Evolutionary conservation across 768 basidiomycete species (phyloP).

Genomic region (Mycena crocata): DNA sequence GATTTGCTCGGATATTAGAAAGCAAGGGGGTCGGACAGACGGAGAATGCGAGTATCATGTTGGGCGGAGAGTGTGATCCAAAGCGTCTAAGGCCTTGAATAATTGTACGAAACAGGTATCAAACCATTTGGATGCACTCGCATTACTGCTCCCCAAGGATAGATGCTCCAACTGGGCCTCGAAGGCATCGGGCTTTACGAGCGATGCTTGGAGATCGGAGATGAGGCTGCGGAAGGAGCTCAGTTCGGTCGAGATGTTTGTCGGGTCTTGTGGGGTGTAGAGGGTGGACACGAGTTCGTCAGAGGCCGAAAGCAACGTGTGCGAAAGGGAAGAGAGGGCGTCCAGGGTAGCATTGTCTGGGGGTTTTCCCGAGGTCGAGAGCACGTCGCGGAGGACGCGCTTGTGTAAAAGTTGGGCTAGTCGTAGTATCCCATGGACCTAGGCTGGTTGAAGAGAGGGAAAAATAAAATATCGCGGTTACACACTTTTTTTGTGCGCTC

Average conservation of each 20-base stretch:
- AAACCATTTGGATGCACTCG: constrained; percentile 74
- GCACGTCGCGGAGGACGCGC: constrained; percentile 64
- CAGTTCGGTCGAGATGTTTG: constrained; percentile 54
- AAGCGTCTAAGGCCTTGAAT: constrained; percentile 50
- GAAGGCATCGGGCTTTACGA: constrained; percentile 39
- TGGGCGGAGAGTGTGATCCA: constrained; percentile 42
- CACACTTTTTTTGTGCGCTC: constrained; percentile 69
- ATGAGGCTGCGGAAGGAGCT: constrained; percentile 51
- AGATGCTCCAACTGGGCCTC: constrained; percentile 46
- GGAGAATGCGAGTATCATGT: constrained; percentile 23
- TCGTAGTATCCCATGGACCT: constrained; percentile 74
- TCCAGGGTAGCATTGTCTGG: constrained; percentile 55
- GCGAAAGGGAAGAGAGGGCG: constrained; percentile 60
- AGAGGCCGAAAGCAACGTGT: constrained; percentile 61
- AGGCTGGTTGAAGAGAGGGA: constrained; percentile 7
- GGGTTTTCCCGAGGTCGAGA: constrained; percentile 46
- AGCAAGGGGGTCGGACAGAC: constrained; percentile 21
- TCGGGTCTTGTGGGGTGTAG: constrained; percentile 70
- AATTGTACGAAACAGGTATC: constrained; percentile 74
- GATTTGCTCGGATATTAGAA: constrained; percentile 10
- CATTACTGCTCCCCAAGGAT: constrained; percentile 45
- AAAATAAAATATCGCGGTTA: constrained; percentile 1
- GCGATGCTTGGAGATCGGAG: constrained; percentile 46
- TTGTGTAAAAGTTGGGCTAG: constrained; percentile 72
- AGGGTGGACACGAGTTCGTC: constrained; percentile 78